Percentiles rank a stretch among this genome's conserved stretches.
Evolutionary conservation across 192 early-diverging fungal genomes (phyloP).

Genomic region (Backusella macrospora): DNA sequence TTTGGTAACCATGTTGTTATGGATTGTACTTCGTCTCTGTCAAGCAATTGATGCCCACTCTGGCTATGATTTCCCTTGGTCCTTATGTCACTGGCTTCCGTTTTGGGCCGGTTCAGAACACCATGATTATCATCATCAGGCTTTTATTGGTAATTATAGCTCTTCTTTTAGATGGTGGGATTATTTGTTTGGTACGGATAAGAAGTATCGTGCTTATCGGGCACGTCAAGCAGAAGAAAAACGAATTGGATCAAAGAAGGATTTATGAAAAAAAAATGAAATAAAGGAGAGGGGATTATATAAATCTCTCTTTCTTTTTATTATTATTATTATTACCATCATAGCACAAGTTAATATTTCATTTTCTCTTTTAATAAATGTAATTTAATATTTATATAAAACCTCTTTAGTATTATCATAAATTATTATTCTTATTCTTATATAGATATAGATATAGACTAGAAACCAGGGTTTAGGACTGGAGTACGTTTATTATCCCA

Average conservation of each 20-base stretch:
- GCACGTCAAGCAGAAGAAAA: constrained; percentile 37
- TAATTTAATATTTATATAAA: no score
- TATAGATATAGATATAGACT: no score
- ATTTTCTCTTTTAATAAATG: no score
- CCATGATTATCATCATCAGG: constrained; percentile 93
- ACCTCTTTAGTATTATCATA: no score
- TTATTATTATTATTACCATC: no score
- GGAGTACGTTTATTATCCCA: constrained; percentile 20
- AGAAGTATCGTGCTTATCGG: constrained; percentile 69
- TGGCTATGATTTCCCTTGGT: constrained; percentile 97
- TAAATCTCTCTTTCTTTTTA: no score
- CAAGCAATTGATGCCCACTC: constrained; percentile 90
- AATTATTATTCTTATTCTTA: no score
- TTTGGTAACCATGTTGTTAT: constrained; percentile 79
- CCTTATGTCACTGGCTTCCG: constrained; percentile 78
- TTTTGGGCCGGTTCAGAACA: constrained; percentile 93
- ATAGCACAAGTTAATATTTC: no score
- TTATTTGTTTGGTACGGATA: constrained; percentile 82
- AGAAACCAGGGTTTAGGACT: constrained; percentile 17
- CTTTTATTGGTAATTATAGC: constrained; percentile 80
- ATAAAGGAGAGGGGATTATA: no score
- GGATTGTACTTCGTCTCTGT: constrained; percentile 81
- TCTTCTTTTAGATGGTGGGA: constrained; percentile 93
- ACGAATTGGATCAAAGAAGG: background rate
- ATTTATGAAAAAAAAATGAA: no score